Conservation (phyloP, 768 basidiomycete genomes). For the Phlebiopsis gigantea region DNA sequence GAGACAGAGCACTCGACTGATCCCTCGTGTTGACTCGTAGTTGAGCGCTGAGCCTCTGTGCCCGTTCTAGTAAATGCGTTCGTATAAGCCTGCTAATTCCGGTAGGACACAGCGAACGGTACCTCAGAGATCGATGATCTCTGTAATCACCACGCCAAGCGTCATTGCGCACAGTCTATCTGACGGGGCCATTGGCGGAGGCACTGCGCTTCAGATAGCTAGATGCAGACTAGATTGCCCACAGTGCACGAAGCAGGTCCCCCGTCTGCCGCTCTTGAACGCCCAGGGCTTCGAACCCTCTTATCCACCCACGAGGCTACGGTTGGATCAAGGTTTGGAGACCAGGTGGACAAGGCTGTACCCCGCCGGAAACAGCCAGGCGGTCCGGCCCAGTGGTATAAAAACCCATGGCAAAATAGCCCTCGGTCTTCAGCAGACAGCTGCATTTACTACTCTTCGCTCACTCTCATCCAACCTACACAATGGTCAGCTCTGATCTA, state of each 20-base stretch:
- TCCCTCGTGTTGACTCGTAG: too few relatives aligned
- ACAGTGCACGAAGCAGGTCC: not conserved
- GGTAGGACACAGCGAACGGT: not conserved
- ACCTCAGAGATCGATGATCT: not conserved
- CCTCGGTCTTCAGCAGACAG: conserved; percentile 4
- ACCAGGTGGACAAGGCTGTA: not conserved
- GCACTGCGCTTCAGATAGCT: not conserved
- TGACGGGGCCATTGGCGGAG: not conserved
- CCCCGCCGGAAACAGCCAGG: not conserved
- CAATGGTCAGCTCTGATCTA: conserved; percentile 6
- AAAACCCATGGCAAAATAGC: not conserved
- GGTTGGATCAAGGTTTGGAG: conserved; percentile 1
- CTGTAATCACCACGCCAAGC: too few relatives aligned
- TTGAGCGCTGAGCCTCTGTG: too few relatives aligned
- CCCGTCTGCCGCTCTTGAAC: not conserved
- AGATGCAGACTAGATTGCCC: not conserved
- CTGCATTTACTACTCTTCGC: not conserved
- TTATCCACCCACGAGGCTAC: not conserved
- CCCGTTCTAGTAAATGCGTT: not conserved
- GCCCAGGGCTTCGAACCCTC: too few relatives aligned
- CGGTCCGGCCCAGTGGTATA: conserved; percentile 3
- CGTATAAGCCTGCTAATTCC: not conserved
- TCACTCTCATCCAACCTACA: not conserved
- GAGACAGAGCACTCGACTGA: too few relatives aligned
- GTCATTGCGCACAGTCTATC: too few relatives aligned